phyloP scores from a whole-genome alignment of 495 filamentous ascomycete genomes.

The Penicillium paxilli region DNA sequence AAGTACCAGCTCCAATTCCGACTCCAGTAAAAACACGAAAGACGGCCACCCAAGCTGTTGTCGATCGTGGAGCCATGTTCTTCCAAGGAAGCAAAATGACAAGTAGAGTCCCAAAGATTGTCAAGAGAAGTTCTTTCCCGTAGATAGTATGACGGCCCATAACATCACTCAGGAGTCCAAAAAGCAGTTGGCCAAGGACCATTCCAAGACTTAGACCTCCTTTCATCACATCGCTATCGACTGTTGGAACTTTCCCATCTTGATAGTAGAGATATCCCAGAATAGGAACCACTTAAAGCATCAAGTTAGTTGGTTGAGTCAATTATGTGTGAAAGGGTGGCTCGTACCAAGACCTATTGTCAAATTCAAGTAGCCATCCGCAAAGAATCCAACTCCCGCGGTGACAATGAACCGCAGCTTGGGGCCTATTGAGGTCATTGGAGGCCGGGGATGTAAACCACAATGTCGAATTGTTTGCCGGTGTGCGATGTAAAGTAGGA shows the following conservation, averaged over 20 bases:
- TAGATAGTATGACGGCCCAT: constrained; percentile 13
- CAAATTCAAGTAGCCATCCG: constrained; percentile 20
- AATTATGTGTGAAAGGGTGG: neutral
- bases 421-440: constrained; percentile 18
- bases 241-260: constrained; percentile 12
- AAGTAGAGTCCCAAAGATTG: constrained; percentile 16
- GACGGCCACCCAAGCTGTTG: constrained; percentile 19
- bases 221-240: constrained; percentile 19
- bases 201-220: constrained; percentile 16
- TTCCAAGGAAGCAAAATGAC: constrained; percentile 21
- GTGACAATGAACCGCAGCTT: constrained; percentile 15
- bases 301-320: no score
- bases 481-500: no score
- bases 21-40: constrained; percentile 21
- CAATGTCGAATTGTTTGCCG: neutral
- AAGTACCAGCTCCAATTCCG: constrained; percentile 15
- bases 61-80: constrained; percentile 4
- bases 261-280: constrained; percentile 15
- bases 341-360: constrained; percentile 21
- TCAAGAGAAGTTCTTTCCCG: constrained; percentile 12
- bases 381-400: constrained; percentile 16
- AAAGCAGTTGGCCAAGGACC: constrained; percentile 15
- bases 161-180: constrained; percentile 15
- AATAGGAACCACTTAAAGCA: constrained; percentile 7
- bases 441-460: neutral